Conservation (phyloP, 345 rosid genomes). For the Passiflora organensis region DNA sequence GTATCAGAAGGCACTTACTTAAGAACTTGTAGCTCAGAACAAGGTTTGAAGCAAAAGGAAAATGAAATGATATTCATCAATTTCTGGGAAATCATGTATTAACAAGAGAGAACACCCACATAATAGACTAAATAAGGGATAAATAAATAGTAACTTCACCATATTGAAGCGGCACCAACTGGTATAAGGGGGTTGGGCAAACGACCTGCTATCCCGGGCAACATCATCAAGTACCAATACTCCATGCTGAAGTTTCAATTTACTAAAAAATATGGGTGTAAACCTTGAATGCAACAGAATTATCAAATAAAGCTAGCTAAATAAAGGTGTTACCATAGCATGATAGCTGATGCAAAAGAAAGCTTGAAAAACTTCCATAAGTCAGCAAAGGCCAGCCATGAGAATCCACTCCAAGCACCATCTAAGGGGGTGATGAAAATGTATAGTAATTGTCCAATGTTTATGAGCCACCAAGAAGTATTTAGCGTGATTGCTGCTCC, state of each 20-base stretch:
- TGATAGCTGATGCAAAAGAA: slow-evolving; percentile 81
- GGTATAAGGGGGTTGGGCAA: slow-evolving; percentile 69
- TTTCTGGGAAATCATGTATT: too few relatives aligned
- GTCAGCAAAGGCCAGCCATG: slow-evolving; percentile 75
- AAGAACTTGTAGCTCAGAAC: too few relatives aligned
- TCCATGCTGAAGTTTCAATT: slow-evolving; percentile 62
- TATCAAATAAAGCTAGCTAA: too few relatives aligned
- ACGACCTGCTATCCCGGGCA: slow-evolving; percentile 72
- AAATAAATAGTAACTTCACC: slow-evolving; percentile 38
- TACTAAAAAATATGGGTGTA: not conserved
- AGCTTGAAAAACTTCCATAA: slow-evolving; percentile 79
- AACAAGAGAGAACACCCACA: not conserved
- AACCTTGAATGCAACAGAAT: too few relatives aligned
- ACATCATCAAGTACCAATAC: slow-evolving; percentile 84
- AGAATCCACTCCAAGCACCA: slow-evolving; percentile 93
- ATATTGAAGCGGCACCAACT: slow-evolving; percentile 85
- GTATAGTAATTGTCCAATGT: slow-evolving; percentile 58
- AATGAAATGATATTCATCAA: too few relatives aligned
- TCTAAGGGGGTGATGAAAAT: slow-evolving; percentile 78
- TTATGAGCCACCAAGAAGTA: slow-evolving; percentile 83
- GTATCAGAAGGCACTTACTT: not conserved
- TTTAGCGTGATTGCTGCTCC: slow-evolving; percentile 88
- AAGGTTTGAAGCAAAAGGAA: too few relatives aligned
- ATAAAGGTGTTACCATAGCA: slow-evolving; percentile 58
- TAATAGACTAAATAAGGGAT: not conserved